phyloP scores from a whole-genome alignment of 805 yeast species.

The Metahyphopichia silvanorum region DNA sequence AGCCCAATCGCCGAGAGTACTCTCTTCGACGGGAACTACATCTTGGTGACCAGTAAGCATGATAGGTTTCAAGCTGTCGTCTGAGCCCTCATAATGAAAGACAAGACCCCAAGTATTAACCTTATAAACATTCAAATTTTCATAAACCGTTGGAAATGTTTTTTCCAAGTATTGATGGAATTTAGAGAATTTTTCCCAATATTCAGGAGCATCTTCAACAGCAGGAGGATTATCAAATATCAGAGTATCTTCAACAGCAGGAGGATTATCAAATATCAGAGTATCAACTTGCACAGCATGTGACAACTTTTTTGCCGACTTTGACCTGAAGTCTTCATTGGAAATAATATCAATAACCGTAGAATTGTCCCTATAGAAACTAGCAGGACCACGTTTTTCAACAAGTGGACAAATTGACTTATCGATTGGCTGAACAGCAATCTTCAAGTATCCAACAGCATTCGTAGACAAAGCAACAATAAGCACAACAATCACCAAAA shows the following conservation, averaged over 20 bases:
- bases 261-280: constrained; percentile 51
- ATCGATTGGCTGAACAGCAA: constrained; percentile 11
- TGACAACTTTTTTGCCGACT: constrained; percentile 43
- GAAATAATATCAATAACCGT: constrained; percentile 26
- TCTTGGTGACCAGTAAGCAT: constrained; percentile 77
- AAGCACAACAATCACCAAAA: constrained; percentile 4
- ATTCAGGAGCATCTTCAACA: constrained; percentile 49
- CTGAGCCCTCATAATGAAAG: constrained; percentile 57
- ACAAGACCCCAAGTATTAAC: constrained; percentile 65
- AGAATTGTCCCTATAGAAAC: constrained; percentile 19
- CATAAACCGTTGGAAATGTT: constrained; percentile 53
- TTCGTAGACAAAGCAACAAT: constrained; percentile 14
- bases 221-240: constrained; percentile 51
- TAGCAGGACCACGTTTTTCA: constrained; percentile 18
- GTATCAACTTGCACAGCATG: constrained; percentile 68
- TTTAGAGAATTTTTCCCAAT: constrained; percentile 36
- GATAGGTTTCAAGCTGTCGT: constrained; percentile 60
- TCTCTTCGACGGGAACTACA: constrained; percentile 70
- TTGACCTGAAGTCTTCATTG: constrained; percentile 20
- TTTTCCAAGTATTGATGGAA: constrained; percentile 53
- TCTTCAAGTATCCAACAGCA: constrained; percentile 10
- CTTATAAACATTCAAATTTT: constrained; percentile 46
- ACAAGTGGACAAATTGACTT: constrained; percentile 21
- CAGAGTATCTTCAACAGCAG: constrained; percentile 60
- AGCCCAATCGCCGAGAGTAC: constrained; percentile 57